phyloP scores from a whole-genome alignment of 2,329 filamentous ascomycete genomes.

The Exophiala lecanii-corni region DNA sequence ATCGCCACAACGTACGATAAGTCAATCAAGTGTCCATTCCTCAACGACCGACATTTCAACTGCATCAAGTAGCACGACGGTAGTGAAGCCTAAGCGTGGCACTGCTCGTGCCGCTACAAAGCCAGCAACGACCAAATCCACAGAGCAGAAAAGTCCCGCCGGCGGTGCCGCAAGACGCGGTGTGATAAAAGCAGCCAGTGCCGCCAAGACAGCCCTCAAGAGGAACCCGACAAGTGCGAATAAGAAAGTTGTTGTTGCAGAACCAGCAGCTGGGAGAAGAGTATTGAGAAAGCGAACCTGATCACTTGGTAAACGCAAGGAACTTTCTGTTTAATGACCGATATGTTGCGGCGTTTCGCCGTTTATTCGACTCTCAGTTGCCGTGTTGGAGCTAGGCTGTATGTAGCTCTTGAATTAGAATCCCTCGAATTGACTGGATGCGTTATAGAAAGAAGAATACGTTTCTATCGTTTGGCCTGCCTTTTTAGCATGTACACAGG shows the following conservation, averaged over 20 bases:
- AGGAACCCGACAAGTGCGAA: constrained; percentile 32
- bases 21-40: constrained; percentile 21
- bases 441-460: no score
- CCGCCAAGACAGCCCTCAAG: constrained; percentile 24
- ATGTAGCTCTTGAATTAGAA: no score
- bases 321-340: neutral
- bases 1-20: constrained; percentile 21
- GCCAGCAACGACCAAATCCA: constrained; percentile 6
- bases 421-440: no score
- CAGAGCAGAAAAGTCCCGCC: constrained; percentile 4
- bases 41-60: constrained; percentile 19
- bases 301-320: neutral
- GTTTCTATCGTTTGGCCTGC: no score
- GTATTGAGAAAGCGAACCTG: constrained; percentile 35
- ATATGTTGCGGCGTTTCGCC: no score
- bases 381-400: no score
- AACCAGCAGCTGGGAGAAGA: constrained; percentile 34
- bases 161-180: constrained; percentile 13
- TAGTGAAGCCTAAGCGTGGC: constrained; percentile 23
- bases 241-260: constrained; percentile 31
- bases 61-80: constrained; percentile 19
- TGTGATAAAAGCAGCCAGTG: constrained; percentile 15
- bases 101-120: constrained; percentile 12
- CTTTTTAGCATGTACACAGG: no score
- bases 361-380: no score